Conservation (phyloP, 2,329 filamentous ascomycete species). For the Scedosporium apiospermum region DNA sequence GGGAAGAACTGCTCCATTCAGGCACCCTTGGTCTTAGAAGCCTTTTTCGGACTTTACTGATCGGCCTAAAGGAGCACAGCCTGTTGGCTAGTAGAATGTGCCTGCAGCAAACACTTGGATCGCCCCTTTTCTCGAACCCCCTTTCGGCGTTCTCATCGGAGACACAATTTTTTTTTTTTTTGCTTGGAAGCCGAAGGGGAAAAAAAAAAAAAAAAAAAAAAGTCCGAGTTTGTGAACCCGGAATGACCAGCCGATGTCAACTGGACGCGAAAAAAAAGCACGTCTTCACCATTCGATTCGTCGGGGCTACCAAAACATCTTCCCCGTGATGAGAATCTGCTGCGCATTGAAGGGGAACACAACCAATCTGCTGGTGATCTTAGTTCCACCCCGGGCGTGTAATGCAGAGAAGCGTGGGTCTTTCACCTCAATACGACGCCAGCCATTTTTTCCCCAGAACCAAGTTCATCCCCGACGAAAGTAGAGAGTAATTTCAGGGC, state of each 20-base stretch:
- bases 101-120: too few relatives aligned
- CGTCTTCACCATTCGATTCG: constrained; percentile 2
- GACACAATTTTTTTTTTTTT: neutral
- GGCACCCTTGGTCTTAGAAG: neutral
- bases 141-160: neutral
- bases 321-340: constrained; percentile 7
- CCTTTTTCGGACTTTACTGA: neutral
- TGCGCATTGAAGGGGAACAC: neutral
- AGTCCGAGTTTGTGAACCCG: neutral
- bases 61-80: neutral
- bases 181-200: neutral
- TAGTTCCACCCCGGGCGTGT: neutral
- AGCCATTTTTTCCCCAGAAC: neutral
- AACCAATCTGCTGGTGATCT: neutral
- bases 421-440: neutral
- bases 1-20: neutral
- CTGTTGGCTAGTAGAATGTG: too few relatives aligned
- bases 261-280: neutral
- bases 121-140: neutral
- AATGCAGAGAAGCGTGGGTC: neutral
- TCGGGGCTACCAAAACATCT: neutral
- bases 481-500: neutral
- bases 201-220: too few relatives aligned
- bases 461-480: neutral
- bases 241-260: neutral